Conservation (phyloP, 495 filamentous ascomycete species). For the Melanomma pulvis-pyrius region DNA sequence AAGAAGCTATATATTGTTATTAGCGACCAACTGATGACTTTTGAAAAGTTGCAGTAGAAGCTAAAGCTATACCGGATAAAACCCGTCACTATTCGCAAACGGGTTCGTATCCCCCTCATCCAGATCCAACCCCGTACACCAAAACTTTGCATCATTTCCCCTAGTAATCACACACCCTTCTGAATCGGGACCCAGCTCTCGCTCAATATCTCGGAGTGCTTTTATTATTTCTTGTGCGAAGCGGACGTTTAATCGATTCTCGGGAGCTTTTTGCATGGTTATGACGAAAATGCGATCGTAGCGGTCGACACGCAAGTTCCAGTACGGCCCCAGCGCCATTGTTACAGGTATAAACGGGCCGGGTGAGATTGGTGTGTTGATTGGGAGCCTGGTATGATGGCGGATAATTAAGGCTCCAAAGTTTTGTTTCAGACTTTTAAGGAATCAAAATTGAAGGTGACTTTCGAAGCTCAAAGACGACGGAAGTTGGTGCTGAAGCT, state of each 20-base stretch:
- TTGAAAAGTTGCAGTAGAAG: too few species aligned
- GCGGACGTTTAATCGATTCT: slow-evolving; percentile 53
- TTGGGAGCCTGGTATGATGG: not conserved
- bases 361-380: not conserved
- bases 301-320: slow-evolving; percentile 40
- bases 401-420: not conserved
- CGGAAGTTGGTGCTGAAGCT: not conserved
- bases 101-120: slow-evolving; percentile 54
- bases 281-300: slow-evolving; percentile 52
- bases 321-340: slow-evolving; percentile 32
- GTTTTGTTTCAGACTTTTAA: not conserved
- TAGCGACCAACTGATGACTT: too few species aligned
- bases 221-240: slow-evolving; percentile 56
- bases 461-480: not conserved
- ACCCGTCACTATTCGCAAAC: slow-evolving; percentile 55
- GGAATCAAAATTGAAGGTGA: not conserved
- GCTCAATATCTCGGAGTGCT: slow-evolving; percentile 51
- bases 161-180: slow-evolving; percentile 54
- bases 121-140: slow-evolving; percentile 57
- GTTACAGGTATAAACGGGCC: not conserved
- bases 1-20: slow-evolving; percentile 47
- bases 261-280: slow-evolving; percentile 54
- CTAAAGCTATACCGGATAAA: slow-evolving; percentile 44
- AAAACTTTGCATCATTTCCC: slow-evolving; percentile 56
- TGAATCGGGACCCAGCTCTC: slow-evolving; percentile 45